Evolutionary conservation across 2,329 filamentous ascomycete species (phyloP), one percentile per base, ranked within the genome.

Genomic region (Sclerotinia borealis): DNA sequence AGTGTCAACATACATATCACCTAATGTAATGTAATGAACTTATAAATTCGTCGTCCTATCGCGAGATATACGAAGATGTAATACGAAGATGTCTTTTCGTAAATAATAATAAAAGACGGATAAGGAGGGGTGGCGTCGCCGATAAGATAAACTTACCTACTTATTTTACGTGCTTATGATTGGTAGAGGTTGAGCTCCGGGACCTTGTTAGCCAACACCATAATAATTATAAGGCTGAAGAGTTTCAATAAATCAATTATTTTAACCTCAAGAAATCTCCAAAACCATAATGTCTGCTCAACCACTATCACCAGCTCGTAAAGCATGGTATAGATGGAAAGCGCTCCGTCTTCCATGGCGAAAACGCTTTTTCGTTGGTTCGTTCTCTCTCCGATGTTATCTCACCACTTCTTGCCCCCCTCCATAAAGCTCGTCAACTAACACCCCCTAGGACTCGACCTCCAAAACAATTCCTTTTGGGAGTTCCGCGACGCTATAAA

Each of bases 391-490:
- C 43, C 27, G 45, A 45, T n/a, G n/a, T n/a, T n/a, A 39, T 7
- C 34, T 48, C n/a, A 48, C 59, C 59, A 51, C 59, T 47, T 17
- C 29, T 29, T 17, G 19, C 31, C 43, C 58, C 22, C 31, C 27
- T 36, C 10, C 25, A n/a, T n/a, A n/a, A 34, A 51, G 48, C 29
- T 51, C 19, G 22, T 37, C 56, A 48, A 39, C 9, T 51, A 25
- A 25, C 22, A 10, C 27, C 39, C 29, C 52, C 27, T 67, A 88
- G 86, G 86, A 68, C 79, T 82, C 70, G 86, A 89, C 72, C 83
- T 88, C 64, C 72, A 83, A 29, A 85, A 85, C 62, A 88, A 89
- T 76, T 88, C 86, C 4, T 89, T 83, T 77, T 89, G 86, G 85
- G 84, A 88, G 70, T 88, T 89, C 76, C 80, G 80, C 64, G 81